Base-by-base conservation (phyloP, 495 filamentous ascomycete genomes). In the Oidiodendron maius region DNA sequence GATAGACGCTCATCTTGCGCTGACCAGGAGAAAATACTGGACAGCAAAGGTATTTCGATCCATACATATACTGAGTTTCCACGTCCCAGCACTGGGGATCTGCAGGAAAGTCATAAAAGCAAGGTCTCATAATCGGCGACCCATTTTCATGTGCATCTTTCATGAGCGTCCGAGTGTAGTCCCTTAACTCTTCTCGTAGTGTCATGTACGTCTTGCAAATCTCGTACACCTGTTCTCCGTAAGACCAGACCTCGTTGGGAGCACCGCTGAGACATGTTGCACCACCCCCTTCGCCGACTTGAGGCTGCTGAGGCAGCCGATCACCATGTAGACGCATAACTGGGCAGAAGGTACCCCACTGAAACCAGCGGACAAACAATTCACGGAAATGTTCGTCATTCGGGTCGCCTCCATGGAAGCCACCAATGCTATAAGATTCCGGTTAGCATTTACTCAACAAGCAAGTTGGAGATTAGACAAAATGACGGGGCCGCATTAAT, bases 321-420 rank as follows among this genome's bases (percentile, higher is more conserved):
- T 78, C 74, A 16, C 77, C 77, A 51, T 82, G 78, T 16, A 80
- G 60, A 9, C 77, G 64, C 68, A 82, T 78, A 4, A 80, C 78
- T 23, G 77, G 76, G 48, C 74, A 80, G 59, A 79, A 82, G 1
- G 75, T 58, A 2, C 75, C 77, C 74, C 75, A 80, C 50, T 81
- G 77, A 58, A 81, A 82, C 78, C 78, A 82, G 2, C 78, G 65
- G 3, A 72, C 70, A 55, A 82, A 76, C 12, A 82, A 61, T 48
- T 82, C 77, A 1, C 75, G 58, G 58, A 82, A 82, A 0, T 51
- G 65, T n/a, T 64, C 59, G 43, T 78, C 71, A 28, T 66, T 62
- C 0, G 75, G 70, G 37, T 76, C 68, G 2, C 78, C 77, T 8
- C 77, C 77, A 59, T 78, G 72, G 57, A 82, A 80, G 0, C 77